Evolutionary conservation across 345 rosid species (phyloP).

Genomic region (Mangifera indica): DNA sequence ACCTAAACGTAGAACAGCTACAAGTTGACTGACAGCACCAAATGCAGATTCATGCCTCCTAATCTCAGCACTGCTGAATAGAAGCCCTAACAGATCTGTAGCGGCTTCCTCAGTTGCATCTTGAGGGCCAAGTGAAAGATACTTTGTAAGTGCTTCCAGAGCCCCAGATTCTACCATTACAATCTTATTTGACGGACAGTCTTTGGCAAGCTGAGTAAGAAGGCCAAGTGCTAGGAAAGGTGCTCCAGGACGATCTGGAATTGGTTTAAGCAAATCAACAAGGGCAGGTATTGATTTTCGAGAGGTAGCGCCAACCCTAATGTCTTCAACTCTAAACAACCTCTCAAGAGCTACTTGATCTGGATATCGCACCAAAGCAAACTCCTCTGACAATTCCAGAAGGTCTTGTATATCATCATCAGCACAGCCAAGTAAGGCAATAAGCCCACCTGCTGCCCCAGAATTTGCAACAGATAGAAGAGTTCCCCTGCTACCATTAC

Average conservation of each 20-base stretch:
- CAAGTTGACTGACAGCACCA: slow-evolving; percentile 93
- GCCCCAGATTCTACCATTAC: slow-evolving; percentile 98
- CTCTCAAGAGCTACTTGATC: slow-evolving; percentile 99
- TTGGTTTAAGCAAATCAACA: slow-evolving; percentile 96
- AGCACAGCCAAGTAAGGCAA: slow-evolving; percentile 93
- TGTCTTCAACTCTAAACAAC: slow-evolving; percentile 97
- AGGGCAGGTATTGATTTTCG: slow-evolving; percentile 95
- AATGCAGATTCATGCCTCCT: slow-evolving; percentile 95
- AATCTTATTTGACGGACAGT: slow-evolving; percentile 81
- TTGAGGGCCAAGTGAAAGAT: slow-evolving; percentile 97
- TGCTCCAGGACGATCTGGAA: slow-evolving; percentile 99
- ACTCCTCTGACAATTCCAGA: slow-evolving; percentile 82
- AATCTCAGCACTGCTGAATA: slow-evolving; percentile 88
- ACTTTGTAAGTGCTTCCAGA: slow-evolving; percentile 89
- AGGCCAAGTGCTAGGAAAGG: slow-evolving; percentile 87
- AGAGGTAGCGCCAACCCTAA: slow-evolving; percentile 96
- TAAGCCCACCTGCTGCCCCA: slow-evolving; percentile 91
- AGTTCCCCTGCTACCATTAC: slow-evolving; percentile 98
- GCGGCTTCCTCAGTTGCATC: slow-evolving; percentile 99
- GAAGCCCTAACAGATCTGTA: slow-evolving; percentile 83
- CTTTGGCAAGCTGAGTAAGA: slow-evolving; percentile 92
- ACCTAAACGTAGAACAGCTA: slow-evolving; percentile 93
- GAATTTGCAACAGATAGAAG: slow-evolving; percentile 97
- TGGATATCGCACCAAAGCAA: slow-evolving; percentile 74
- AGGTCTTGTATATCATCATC: slow-evolving; percentile 84